These are phyloP conservation scores for Lyophyllum shimeji DNA, from an alignment of 768 basidiomycete genomes.

Conservation along the genomic window DNA sequence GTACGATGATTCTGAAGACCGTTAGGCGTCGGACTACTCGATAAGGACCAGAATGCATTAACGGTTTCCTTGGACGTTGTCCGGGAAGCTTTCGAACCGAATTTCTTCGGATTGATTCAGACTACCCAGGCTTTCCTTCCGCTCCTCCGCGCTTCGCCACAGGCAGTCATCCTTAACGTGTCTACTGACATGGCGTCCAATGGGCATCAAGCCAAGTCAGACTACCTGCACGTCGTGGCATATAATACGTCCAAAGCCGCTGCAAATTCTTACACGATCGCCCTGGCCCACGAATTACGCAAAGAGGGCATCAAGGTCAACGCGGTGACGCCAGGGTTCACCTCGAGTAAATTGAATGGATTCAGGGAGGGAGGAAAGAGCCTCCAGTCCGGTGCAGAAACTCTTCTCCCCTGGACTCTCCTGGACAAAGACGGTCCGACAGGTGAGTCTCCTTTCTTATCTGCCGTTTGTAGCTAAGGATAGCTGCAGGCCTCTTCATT, in stretches of 20 bases:
- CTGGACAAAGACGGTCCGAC: conserved; percentile 40
- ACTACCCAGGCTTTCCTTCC: conserved; percentile 42
- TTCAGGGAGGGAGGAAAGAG: conserved; percentile 38
- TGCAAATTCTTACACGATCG: conserved; percentile 58
- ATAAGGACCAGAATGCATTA: conserved; percentile 32
- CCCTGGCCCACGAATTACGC: conserved; percentile 63
- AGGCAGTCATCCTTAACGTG: conserved; percentile 42
- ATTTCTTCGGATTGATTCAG: conserved; percentile 44
- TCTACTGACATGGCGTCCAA: conserved; percentile 47
- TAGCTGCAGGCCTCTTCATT: conserved; percentile 29
- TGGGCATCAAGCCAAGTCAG: conserved; percentile 28
- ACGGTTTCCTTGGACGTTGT: conserved; percentile 32
- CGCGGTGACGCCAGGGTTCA: conserved; percentile 60
- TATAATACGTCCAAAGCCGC: conserved; percentile 78
- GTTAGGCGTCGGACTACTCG: conserved; percentile 28
- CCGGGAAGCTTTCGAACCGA: conserved; percentile 38
- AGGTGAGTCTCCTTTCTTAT: conserved; percentile 22
- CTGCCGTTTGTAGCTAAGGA: neutral
- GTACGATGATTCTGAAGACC: neutral
- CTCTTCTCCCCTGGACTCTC: conserved; percentile 38
- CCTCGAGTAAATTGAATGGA: conserved; percentile 40
- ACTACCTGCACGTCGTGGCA: conserved; percentile 34
- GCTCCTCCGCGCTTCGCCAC: conserved; percentile 32
- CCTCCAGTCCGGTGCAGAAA: conserved; percentile 31
- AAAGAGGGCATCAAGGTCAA: conserved; percentile 57